Evolutionary conservation across 2,329 filamentous ascomycete genomes (phyloP).

Genomic region (Chrysoporthe deuterocubensis): DNA sequence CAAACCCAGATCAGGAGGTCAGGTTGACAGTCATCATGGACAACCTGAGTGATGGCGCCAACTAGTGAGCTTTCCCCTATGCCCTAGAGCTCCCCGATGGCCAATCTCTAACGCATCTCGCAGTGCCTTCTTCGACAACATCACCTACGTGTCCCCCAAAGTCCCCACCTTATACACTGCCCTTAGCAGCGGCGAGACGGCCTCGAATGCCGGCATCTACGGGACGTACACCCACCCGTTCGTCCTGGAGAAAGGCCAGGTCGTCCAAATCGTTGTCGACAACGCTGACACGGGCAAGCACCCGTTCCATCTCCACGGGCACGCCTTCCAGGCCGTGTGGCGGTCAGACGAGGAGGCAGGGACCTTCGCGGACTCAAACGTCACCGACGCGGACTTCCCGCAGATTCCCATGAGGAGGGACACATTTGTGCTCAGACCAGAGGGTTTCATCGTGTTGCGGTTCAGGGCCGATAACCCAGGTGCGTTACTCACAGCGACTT

Average conservation of each 20-base stretch:
- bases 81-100: no score
- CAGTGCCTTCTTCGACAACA: conserved; percentile 72
- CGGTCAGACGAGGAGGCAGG: conserved; percentile 63
- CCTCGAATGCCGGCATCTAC: conserved; percentile 65
- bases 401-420: conserved; percentile 68
- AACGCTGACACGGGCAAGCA: conserved; percentile 74
- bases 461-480: conserved; percentile 71
- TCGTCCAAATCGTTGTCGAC: conserved; percentile 79
- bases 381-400: conserved; percentile 52
- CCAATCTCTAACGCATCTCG: not conserved
- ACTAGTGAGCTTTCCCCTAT: conserved; percentile 56
- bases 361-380: conserved; percentile 49
- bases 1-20: conserved; percentile 65
- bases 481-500: not conserved
- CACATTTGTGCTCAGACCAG: conserved; percentile 66
- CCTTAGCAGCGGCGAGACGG: conserved; percentile 64
- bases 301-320: conserved; percentile 80
- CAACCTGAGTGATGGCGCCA: conserved; percentile 68
- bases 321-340: conserved; percentile 71
- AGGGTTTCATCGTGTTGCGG: conserved; percentile 71
- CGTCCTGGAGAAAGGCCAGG: conserved; percentile 67
- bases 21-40: conserved; percentile 68
- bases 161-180: conserved; percentile 82
- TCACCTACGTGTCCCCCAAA: conserved; percentile 74
- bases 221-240: conserved; percentile 68